Evolutionary conservation across 106 monocot species (phyloP).

Genomic region (Posidonia australis): DNA sequence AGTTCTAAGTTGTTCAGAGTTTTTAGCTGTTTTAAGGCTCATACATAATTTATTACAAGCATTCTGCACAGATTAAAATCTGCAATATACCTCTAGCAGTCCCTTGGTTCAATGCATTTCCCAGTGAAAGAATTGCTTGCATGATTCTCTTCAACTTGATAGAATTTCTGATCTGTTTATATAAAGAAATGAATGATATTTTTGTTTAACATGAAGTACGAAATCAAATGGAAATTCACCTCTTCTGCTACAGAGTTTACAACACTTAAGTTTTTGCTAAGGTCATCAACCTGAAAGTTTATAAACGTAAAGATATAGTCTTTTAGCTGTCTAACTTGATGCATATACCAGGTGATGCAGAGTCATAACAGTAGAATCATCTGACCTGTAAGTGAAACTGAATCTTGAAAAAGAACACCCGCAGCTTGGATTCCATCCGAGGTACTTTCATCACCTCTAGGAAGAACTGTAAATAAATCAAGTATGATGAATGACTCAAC

Average conservation of each 20-base stretch:
- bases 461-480: conserved; percentile 42
- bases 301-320: neutral
- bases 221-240: conserved; percentile 19
- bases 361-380: neutral
- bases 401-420: conserved; percentile 89
- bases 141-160: conserved; percentile 86
- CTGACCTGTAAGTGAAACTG: conserved; percentile 73
- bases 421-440: conserved; percentile 83
- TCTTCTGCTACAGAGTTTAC: conserved; percentile 70
- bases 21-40: no score
- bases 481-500: neutral
- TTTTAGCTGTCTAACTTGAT: neutral
- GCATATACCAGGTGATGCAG: neutral
- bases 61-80: neutral
- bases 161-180: conserved; percentile 70
- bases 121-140: conserved; percentile 96
- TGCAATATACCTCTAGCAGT: conserved; percentile 63
- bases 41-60: neutral
- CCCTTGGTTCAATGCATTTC: conserved; percentile 96
- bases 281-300: conserved; percentile 54
- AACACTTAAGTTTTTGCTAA: conserved; percentile 53
- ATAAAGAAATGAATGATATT: neutral
- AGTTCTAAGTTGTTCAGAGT: no score
- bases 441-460: conserved; percentile 96
- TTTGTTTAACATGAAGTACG: neutral